Evolutionary conservation across 768 basidiomycete species (phyloP).

Genomic region (Rickenella mellea): DNA sequence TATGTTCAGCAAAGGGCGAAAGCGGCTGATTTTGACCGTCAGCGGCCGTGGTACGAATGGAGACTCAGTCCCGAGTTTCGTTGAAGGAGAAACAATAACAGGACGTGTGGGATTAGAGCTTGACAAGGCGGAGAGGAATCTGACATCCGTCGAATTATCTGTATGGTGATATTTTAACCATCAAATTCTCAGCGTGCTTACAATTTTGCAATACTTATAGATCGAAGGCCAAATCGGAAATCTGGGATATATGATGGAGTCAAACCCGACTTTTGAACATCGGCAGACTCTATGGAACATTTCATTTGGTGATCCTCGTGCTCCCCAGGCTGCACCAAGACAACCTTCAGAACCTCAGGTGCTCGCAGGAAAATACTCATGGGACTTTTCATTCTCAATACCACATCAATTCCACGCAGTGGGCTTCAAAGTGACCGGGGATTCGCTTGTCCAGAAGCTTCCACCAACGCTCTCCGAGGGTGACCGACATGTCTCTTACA

Average conservation of each 20-base stretch:
- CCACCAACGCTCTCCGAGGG: background rate
- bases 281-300: conserved; percentile 17
- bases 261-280: conserved; percentile 45
- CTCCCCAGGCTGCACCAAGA: conserved; percentile 18
- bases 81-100: conserved; percentile 37
- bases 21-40: too few species aligned
- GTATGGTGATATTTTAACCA: conserved; percentile 35
- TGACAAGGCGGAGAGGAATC: conserved; percentile 35
- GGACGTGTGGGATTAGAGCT: conserved; percentile 44
- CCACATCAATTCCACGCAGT: conserved; percentile 17
- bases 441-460: background rate
- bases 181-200: conserved; percentile 35
- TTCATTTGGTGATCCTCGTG: background rate
- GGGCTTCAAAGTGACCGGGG: background rate
- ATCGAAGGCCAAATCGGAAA: conserved; percentile 2
- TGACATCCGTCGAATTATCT: conserved; percentile 41
- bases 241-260: conserved; percentile 29
- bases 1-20: too few species aligned
- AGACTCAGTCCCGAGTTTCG: too few species aligned
- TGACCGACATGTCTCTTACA: too few species aligned
- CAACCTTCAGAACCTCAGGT: conserved; percentile 18
- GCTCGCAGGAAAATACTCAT: background rate
- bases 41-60: too few species aligned
- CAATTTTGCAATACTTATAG: too few species aligned
- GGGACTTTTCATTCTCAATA: background rate